Evolutionary conservation across 805 yeast species (phyloP).

Genomic region (Ogataea paraovalis): DNA sequence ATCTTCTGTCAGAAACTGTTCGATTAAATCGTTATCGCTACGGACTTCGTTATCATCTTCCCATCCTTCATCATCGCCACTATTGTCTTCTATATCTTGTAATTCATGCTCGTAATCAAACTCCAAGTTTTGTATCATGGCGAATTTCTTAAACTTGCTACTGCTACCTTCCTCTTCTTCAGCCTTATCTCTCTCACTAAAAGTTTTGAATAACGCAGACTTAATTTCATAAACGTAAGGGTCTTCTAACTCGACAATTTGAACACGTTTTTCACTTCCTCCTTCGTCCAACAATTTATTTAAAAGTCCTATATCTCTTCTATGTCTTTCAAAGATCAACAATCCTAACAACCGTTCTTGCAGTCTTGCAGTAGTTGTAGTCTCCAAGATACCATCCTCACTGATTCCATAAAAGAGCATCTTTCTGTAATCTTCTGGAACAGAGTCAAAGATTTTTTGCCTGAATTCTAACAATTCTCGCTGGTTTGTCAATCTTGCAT

Average conservation of each 20-base stretch:
- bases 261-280: constrained; percentile 15
- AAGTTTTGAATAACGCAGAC: constrained; percentile 27
- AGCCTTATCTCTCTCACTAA: constrained; percentile 15
- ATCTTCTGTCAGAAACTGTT: constrained; percentile 27
- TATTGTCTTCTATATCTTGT: constrained; percentile 19
- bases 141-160: constrained; percentile 28
- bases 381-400: constrained; percentile 9
- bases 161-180: constrained; percentile 2
- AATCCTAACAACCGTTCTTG: constrained; percentile 32
- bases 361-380: constrained; percentile 30
- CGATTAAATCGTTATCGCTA: constrained; percentile 27
- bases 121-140: constrained; percentile 34
- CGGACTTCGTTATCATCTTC: constrained; percentile 26
- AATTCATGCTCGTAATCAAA: constrained; percentile 31
- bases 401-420: constrained; percentile 23
- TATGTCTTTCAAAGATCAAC: constrained; percentile 34
- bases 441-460: constrained; percentile 14
- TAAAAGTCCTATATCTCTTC: constrained; percentile 29
- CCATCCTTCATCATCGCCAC: background rate
- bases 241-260: constrained; percentile 22
- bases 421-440: constrained; percentile 23
- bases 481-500: constrained; percentile 17
- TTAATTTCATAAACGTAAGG: constrained; percentile 33
- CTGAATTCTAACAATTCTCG: constrained; percentile 22
- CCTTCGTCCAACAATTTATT: constrained; percentile 19